phyloP scores from a whole-genome alignment of 306 rosid species.

The Trifolium subterraneum region DNA sequence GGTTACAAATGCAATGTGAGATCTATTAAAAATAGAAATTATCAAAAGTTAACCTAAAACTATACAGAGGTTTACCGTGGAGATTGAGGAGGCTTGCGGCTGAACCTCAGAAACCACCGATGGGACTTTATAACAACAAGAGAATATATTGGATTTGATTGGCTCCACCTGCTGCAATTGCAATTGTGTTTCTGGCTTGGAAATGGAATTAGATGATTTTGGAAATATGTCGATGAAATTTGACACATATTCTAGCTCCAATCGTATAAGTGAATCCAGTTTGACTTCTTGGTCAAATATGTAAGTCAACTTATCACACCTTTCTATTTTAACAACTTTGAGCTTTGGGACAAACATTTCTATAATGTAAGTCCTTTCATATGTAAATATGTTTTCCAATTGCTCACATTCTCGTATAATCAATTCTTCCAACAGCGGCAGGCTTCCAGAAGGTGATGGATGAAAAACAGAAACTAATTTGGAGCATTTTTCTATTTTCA shows the following conservation, averaged over 20 bases:
- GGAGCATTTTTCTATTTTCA: rapidly evolving
- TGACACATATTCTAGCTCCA: rapidly evolving
- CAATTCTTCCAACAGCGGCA: neutral
- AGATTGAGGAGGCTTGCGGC: neutral
- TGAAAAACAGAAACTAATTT: neutral
- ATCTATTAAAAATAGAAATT: no score
- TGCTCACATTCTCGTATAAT: rapidly evolving
- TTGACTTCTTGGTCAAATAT: constrained; percentile 8
- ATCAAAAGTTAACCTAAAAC: neutral
- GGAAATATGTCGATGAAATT: neutral
- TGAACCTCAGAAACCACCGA: neutral
- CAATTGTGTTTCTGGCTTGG: neutral
- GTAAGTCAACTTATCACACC: neutral
- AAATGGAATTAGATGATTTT: no score
- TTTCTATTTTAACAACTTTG: neutral
- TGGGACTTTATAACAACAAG: neutral
- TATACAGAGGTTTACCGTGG: neutral
- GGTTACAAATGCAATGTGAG: no score
- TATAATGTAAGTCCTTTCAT: no score
- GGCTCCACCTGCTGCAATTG: neutral
- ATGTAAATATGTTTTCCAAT: neutral
- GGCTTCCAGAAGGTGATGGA: neutral
- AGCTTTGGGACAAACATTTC: constrained; percentile 17
- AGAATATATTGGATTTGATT: neutral
- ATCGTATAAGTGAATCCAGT: neutral